phyloP scores from a whole-genome alignment of 192 early-diverging fungal genomes.

The Coemansia sp. region DNA sequence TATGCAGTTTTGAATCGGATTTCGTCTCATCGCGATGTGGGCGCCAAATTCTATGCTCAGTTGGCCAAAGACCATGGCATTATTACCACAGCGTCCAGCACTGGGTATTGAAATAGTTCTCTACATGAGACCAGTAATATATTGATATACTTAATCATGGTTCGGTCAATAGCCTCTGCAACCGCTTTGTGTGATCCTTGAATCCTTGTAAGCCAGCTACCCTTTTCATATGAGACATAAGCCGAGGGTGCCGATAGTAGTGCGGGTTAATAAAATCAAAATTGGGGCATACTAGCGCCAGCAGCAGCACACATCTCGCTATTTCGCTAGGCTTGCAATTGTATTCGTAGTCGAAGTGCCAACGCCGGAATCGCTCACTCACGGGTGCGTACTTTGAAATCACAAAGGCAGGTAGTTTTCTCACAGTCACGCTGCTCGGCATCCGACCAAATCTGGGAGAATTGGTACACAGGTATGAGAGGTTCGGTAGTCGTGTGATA shows the following conservation, averaged over 20 bases:
- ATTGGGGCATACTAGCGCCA: background rate
- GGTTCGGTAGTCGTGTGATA: background rate
- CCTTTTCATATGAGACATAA: background rate
- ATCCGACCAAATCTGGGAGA: background rate
- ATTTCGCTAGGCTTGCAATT: background rate
- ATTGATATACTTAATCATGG: background rate
- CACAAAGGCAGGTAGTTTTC: background rate
- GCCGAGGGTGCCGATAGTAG: background rate
- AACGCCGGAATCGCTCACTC: background rate
- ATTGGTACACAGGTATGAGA: background rate
- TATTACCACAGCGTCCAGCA: background rate
- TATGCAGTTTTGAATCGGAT: constrained; percentile 38
- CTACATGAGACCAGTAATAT: background rate
- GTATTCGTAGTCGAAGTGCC: background rate
- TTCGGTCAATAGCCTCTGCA: background rate
- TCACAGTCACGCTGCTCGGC: background rate
- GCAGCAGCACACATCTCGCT: background rate
- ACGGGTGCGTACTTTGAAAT: background rate
- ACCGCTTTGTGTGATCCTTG: background rate
- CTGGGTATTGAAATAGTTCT: background rate
- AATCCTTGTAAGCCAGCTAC: background rate
- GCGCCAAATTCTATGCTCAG: constrained; percentile 18
- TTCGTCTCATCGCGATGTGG: constrained; percentile 41
- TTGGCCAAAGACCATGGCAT: constrained; percentile 22
- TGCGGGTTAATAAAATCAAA: background rate